phyloP scores from a whole-genome alignment of 345 rosid species.

The Syzygium jambos region DNA sequence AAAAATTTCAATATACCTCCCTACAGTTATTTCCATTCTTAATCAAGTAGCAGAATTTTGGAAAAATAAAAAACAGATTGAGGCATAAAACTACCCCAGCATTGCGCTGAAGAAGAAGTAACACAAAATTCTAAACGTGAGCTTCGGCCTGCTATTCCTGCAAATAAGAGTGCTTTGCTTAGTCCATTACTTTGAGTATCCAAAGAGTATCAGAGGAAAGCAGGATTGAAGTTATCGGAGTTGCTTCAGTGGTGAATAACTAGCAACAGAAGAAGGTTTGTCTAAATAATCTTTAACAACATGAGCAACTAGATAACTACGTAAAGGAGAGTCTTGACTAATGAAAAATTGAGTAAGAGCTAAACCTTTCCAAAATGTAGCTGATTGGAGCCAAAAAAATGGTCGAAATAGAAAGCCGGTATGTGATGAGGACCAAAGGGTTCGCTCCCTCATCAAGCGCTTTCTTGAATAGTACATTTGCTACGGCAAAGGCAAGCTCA shows the following conservation, averaged over 20 bases:
- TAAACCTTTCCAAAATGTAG: constrained; percentile 50
- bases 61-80: neutral
- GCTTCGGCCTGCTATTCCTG: constrained; percentile 52
- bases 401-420: constrained; percentile 44
- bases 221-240: neutral
- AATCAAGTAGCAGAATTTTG: neutral
- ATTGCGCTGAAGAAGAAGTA: constrained; percentile 50
- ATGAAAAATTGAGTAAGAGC: neutral
- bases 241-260: neutral
- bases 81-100: constrained; percentile 34
- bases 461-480: constrained; percentile 55
- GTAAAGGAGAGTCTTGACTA: neutral
- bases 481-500: constrained; percentile 38
- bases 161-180: neutral
- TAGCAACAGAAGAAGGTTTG: neutral
- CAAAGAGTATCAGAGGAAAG: neutral
- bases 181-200: neutral
- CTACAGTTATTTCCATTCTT: neutral
- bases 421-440: constrained; percentile 52
- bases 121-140: constrained; percentile 39
- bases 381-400: constrained; percentile 49
- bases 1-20: neutral
- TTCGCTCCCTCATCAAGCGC: constrained; percentile 41
- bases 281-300: neutral
- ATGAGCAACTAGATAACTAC: neutral